Evolutionary conservation across 768 basidiomycete species (phyloP).

Genomic region (Chalciporus chontae): DNA sequence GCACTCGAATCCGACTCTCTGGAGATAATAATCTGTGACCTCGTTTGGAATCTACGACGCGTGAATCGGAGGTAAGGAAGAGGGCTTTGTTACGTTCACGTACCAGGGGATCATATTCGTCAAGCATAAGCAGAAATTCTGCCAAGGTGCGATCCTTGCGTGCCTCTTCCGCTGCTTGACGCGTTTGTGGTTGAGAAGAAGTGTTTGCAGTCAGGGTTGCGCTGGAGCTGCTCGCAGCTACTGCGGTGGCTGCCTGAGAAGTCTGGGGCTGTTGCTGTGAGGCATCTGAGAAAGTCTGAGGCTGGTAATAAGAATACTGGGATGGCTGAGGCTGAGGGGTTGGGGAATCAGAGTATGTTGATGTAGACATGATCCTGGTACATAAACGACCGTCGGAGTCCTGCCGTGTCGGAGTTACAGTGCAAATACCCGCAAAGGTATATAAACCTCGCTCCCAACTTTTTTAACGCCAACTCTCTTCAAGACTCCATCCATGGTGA

Average conservation of each 20-base stretch:
- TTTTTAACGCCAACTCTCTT: background rate
- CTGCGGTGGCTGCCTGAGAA: conserved; percentile 15
- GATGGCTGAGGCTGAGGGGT: conserved; percentile 28
- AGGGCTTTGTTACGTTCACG: conserved; percentile 19
- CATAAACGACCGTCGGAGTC: conserved; percentile 10
- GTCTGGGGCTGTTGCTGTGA: conserved; percentile 21
- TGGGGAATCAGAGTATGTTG: conserved; percentile 31
- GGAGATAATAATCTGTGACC: conserved; percentile 96
- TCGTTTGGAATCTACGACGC: conserved; percentile 84
- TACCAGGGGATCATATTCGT: conserved; percentile 95
- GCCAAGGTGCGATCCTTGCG: conserved; percentile 87
- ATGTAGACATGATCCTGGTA: conserved; percentile 32
- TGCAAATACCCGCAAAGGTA: conserved; percentile 10
- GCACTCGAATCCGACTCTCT: conserved; percentile 93
- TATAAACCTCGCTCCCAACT: conserved; percentile 12
- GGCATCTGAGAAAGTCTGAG: conserved; percentile 18
- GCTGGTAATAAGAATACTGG: conserved; percentile 16
- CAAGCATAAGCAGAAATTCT: conserved; percentile 93
- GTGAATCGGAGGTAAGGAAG: background rate
- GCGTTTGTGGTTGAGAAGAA: conserved; percentile 42
- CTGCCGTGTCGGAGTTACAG: conserved; percentile 29
- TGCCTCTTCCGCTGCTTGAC: conserved; percentile 75
- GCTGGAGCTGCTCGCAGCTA: conserved; percentile 16
- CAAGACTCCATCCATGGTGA: conserved; percentile 20
- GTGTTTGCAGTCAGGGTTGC: conserved; percentile 14